Evolutionary conservation across 1,139 yeast species (phyloP), one percentile per base, ranked within the genome.

Genomic region (Kurtzmaniella quercitrusa): DNA sequence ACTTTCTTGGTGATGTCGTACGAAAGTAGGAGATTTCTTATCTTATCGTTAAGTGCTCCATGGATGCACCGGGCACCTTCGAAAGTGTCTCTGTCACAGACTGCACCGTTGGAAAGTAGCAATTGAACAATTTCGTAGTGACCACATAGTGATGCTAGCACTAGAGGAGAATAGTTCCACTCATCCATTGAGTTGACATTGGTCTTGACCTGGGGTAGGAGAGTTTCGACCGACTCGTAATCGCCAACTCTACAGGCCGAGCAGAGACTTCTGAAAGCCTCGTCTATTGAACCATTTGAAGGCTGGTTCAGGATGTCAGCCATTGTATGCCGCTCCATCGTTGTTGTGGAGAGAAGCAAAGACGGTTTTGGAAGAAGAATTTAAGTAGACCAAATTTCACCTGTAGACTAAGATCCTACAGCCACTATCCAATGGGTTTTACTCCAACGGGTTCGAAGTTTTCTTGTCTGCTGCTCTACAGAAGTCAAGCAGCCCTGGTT

Each of bases 11-110:
- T 77, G 40, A 85, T 75, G 56, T 84, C 90, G 55, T 75, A 82
- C 45, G 80, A 71, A 16, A 82, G 58, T 45, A 86, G 61, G 23
- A 83, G 58, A 43, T 77, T 74, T 40, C 90, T 62, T 21, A 86
- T 86, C 7, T 68, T 62, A 54, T 84, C 89, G 21, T 77, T 86
- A 45, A 86, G 62, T 0, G 94, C 94, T 2, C 91, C 94, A 56
- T 86, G 85, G 1, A 85, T 72, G 51, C 93, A 85, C 39, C 94
- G 70, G 10, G 85, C 89, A 2, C 95, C 94, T 59, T 85, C 87
- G 56, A 81, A 81, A 17, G 90, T 82, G 55, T 85, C 93, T 55
- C 90, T 70, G 58, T 85, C 91, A 59, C 91, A 84, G 2, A 81
- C 72, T 0, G 94, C 90, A 7, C 95, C 95, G 42, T 82, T 71